Conservation (phyloP, 1,284 basidiomycete genomes). For the Wallemia mellicola region DNA sequence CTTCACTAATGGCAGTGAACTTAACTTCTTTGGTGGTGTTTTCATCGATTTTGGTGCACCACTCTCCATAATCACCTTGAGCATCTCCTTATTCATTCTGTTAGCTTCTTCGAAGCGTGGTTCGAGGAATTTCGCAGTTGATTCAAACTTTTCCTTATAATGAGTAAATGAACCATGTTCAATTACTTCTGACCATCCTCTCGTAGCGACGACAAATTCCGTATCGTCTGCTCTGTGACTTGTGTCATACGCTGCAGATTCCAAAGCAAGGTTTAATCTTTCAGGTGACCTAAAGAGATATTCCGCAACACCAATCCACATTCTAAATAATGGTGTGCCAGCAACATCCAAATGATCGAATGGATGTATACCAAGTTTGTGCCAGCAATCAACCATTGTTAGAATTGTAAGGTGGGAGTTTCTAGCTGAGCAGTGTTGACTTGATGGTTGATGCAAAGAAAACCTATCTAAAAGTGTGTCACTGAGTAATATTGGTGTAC, state of each 20-base stretch:
- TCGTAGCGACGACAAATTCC: conserved; percentile 74
- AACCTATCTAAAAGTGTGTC: conserved; percentile 72
- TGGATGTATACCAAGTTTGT: conserved; percentile 54
- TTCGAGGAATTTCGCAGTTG: conserved; percentile 59
- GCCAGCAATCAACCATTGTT: conserved; percentile 98
- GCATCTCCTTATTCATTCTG: conserved; percentile 25
- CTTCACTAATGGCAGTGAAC: neutral
- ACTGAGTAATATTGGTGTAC: conserved; percentile 47
- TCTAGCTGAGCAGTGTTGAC: conserved; percentile 1
- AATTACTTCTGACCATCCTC: conserved; percentile 92
- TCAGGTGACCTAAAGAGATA: conserved; percentile 49
- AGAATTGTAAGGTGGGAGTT: conserved; percentile 90
- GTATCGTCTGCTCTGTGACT: conserved; percentile 64
- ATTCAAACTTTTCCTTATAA: conserved; percentile 50
- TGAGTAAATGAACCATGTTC: conserved; percentile 73
- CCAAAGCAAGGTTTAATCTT: conserved; percentile 36
- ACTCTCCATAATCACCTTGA: conserved; percentile 8
- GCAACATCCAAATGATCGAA: conserved; percentile 77
- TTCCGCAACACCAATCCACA: conserved; percentile 93
- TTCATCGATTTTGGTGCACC: neutral
- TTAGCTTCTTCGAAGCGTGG: conserved; percentile 55
- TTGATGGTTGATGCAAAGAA: conserved; percentile 29
- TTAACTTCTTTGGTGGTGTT: neutral
- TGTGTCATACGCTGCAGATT: conserved; percentile 47
- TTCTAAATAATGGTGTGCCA: conserved; percentile 78